phyloP scores from a whole-genome alignment of 805 yeast genomes.

The Allodekkera sacchari region DNA sequence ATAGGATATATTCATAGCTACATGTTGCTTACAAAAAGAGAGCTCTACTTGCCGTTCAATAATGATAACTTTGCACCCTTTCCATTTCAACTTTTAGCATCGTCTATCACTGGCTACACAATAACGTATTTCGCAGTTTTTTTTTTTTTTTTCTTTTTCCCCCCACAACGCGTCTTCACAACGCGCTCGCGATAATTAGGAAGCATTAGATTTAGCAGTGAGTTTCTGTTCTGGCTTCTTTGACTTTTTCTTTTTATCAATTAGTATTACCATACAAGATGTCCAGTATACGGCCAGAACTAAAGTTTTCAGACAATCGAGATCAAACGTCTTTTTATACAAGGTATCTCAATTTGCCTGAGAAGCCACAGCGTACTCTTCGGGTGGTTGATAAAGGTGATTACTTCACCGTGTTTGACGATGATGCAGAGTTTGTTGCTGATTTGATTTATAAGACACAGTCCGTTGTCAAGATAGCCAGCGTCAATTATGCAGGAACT shows the following conservation, averaged over 20 bases:
- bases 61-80: too few relatives aligned
- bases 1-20: too few relatives aligned
- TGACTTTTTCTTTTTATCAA: not conserved
- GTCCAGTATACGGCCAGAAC: slow-evolving; percentile 39
- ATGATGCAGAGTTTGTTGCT: slow-evolving; percentile 78
- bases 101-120: not conserved
- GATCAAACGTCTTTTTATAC: slow-evolving; percentile 39
- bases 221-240: too few relatives aligned
- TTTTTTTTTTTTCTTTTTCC: not conserved
- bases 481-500: slow-evolving; percentile 29
- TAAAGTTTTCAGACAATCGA: slow-evolving; percentile 46
- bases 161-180: not conserved
- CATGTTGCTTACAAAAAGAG: too few relatives aligned
- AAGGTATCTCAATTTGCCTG: slow-evolving; percentile 40
- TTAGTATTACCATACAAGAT: slow-evolving; percentile 5
- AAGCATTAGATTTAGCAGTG: too few relatives aligned
- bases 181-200: too few relatives aligned
- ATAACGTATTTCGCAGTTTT: too few relatives aligned
- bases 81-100: not conserved
- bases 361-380: slow-evolving; percentile 41
- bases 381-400: slow-evolving; percentile 78
- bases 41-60: too few relatives aligned
- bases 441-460: slow-evolving; percentile 77
- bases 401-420: slow-evolving; percentile 64
- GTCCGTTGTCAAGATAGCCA: slow-evolving; percentile 55